A percentile compares a stretch with the other conserved stretches of the same genome.
These are phyloP conservation scores for Metschnikowia anglica DNA, from an alignment of 805 yeast species.

Conservation along the genomic window DNA sequence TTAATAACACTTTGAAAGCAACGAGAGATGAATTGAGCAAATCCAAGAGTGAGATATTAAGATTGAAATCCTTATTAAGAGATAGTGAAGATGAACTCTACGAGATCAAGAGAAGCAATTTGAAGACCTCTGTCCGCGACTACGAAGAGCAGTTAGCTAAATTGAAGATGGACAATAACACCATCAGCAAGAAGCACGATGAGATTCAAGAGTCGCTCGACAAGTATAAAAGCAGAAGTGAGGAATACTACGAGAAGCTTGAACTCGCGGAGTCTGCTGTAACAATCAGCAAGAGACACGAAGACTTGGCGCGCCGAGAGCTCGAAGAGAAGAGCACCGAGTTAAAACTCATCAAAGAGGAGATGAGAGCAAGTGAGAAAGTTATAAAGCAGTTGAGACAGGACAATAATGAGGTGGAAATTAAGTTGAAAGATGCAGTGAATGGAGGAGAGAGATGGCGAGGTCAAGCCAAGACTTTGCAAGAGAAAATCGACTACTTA, in stretches of 20 bases:
- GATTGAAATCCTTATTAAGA: slow-evolving; percentile 41
- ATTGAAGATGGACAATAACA: slow-evolving; percentile 56
- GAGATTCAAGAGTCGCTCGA: slow-evolving; percentile 42
- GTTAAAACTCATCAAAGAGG: slow-evolving; percentile 49
- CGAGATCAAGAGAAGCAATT: slow-evolving; percentile 40
- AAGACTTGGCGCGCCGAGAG: slow-evolving; percentile 49
- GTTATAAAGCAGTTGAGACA: slow-evolving; percentile 48
- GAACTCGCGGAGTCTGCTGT: slow-evolving; percentile 79
- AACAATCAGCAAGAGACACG: slow-evolving; percentile 60
- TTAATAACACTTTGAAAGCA: slow-evolving; percentile 43
- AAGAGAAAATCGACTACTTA: slow-evolving; percentile 26
- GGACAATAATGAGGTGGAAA: slow-evolving; percentile 28
- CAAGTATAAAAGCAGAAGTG: slow-evolving; percentile 68
- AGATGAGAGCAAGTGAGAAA: slow-evolving; percentile 52
- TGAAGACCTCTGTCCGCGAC: slow-evolving; percentile 37
- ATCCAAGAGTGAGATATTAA: slow-evolving; percentile 42
- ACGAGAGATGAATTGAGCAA: slow-evolving; percentile 44
- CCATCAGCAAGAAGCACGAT: slow-evolving; percentile 52
- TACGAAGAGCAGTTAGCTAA: slow-evolving; percentile 45
- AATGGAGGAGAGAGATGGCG: slow-evolving; percentile 9
- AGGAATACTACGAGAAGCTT: slow-evolving; percentile 67
- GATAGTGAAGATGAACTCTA: slow-evolving; percentile 46
- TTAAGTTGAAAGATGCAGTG: slow-evolving; percentile 26
- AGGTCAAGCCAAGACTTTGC: slow-evolving; percentile 22
- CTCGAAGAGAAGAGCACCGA: slow-evolving; percentile 57